Base-by-base conservation (phyloP, 2,329 filamentous ascomycete genomes). In the Zymoseptoria pseudotritici region DNA sequence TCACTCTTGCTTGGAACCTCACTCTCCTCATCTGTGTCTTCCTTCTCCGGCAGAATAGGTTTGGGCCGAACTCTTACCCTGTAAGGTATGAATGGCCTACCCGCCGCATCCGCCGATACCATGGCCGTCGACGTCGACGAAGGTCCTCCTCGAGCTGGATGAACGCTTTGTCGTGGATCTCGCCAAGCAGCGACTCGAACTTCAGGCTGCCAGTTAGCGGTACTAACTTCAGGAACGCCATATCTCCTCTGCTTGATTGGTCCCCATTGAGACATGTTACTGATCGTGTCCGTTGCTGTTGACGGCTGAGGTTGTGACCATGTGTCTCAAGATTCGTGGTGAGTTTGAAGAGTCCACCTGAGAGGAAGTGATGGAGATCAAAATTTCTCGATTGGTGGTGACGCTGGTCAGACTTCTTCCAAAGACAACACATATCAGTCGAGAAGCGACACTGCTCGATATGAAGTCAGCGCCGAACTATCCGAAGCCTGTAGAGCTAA, bases 141-240 rank as follows among this genome's bases (percentile, higher is more conserved):
- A 5, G 65, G 66, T 20, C 67, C 67, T 31, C 69, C 69, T 60
- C 66, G 59, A 17, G 64, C 63, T 11, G 67, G 67, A 57, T 69
- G 63, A 8, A 68, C 64, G 31, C 65, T 67, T 8, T 63, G 57
- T 31, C 54, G 61, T 8, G 69, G 69, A 56, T 71, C 64, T 17
- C 64, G 58, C 69, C 69, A 71, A 53, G 61, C 66, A 19, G 68
- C 68, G 20, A 71, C 59, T 61, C 61, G 29, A 69, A 59, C 20
- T 64, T 56, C 36, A 2, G 36, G 36, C 13, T 46, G 13, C 36
- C 36, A 46, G 13, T 13, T 7, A 7, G 36, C 36, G 36, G 17
- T n/a, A n/a, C 17, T 46, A 11, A 46, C 36, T 46, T 46, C 36
- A 1, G 60, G 63, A 59, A 68, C 67, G 36, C 64, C 62, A 56